Evolutionary conservation across 176 grass and related monocot genomes (phyloP).

Genomic region (Raddia distichophylla): DNA sequence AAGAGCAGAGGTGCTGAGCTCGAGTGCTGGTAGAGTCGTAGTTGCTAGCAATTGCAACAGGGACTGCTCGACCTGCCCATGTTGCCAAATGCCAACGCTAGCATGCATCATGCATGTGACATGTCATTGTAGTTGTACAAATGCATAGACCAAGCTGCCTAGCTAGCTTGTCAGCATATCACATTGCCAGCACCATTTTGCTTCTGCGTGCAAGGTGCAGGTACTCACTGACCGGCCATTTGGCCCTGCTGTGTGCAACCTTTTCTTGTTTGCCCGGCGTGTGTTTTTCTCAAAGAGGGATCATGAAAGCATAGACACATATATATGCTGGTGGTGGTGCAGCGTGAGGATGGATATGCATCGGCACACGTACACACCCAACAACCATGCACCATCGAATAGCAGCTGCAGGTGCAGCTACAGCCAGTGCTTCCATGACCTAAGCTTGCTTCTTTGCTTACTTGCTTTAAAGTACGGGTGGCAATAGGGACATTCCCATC

Average conservation of each 20-base stretch:
- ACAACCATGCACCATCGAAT: not conserved
- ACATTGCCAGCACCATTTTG: not conserved
- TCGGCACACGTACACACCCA: not conserved
- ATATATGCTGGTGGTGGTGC: not conserved
- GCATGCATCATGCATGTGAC: not conserved
- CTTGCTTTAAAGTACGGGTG: no score
- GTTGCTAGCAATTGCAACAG: not conserved
- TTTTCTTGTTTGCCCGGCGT: not conserved
- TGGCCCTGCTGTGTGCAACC: not conserved
- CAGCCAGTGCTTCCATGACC: not conserved
- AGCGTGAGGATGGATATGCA: not conserved
- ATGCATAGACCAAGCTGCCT: not conserved
- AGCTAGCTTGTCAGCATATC: not conserved
- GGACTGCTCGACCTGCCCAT: not conserved
- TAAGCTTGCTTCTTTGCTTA: no score
- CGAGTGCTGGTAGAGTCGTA: not conserved
- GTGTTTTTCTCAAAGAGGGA: slow-evolving; percentile 1
- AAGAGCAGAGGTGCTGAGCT: not conserved
- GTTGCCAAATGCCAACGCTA: not conserved
- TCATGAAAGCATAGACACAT: not conserved
- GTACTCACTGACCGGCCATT: not conserved
- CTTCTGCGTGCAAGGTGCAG: not conserved
- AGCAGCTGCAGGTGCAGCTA: not conserved
- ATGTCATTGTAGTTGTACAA: not conserved
- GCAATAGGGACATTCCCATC: no score